Evolutionary conservation across 2,329 filamentous ascomycete species (phyloP).

Genomic region (Ophiocordyceps camponoti-rufipedis): DNA sequence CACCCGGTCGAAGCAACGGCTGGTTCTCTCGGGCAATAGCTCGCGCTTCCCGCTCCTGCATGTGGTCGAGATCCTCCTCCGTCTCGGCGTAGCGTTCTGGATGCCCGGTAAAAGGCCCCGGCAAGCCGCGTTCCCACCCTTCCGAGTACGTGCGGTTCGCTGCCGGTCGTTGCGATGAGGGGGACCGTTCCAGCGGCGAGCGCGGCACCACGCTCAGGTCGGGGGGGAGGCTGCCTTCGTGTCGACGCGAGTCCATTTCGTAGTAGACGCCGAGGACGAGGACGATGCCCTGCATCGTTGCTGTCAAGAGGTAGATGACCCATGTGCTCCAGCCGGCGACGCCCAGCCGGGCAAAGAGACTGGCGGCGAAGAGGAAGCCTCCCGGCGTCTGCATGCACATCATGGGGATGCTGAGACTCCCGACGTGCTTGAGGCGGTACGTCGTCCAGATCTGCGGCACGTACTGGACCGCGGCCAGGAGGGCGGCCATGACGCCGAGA

Average conservation of each 20-base stretch:
- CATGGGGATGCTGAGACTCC: conserved; percentile 87
- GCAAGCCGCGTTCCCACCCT: conserved; percentile 30
- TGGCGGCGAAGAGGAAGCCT: conserved; percentile 74
- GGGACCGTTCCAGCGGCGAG: conserved; percentile 11
- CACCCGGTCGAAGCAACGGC: conserved; percentile 29
- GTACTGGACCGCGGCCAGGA: conserved; percentile 76
- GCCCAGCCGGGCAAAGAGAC: conserved; percentile 64
- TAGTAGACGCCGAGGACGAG: conserved; percentile 69
- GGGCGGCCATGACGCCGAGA: conserved; percentile 61
- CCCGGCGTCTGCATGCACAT: conserved; percentile 97
- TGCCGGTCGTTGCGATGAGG: conserved; percentile 14
- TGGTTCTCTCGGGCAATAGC: conserved; percentile 31
- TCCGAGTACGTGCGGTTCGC: conserved; percentile 27
- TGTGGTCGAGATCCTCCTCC: conserved; percentile 30
- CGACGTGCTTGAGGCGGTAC: conserved; percentile 66
- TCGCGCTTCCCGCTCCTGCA: conserved; percentile 30
- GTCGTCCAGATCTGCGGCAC: conserved; percentile 91
- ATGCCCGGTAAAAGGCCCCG: conserved; percentile 31
- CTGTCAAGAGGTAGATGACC: conserved; percentile 80
- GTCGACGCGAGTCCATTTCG: conserved; percentile 30
- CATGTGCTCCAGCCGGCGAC: conserved; percentile 84
- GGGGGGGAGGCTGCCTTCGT: conserved; percentile 8
- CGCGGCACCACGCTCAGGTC: conserved; percentile 8
- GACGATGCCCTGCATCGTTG: conserved; percentile 64
- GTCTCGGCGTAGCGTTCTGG: conserved; percentile 32